These are phyloP conservation scores for Metschnikowia baotianmanensis DNA, from an alignment of 805 yeast genomes.

Conservation along the genomic window DNA sequence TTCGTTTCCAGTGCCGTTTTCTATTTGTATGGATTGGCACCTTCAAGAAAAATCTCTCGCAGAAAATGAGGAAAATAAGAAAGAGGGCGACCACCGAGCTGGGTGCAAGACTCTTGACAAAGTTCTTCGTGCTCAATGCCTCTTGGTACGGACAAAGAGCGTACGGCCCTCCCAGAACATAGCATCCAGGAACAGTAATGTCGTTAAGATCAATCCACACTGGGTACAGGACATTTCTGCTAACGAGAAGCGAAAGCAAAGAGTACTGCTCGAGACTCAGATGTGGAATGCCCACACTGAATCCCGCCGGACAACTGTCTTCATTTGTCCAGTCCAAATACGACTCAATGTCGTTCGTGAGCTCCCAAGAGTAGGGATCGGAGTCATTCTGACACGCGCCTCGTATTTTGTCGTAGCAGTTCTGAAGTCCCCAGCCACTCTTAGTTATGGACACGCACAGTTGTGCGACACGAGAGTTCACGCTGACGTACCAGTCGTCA, in stretches of 20 bases:
- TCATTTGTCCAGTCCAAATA: constrained; percentile 47
- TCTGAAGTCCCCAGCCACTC: constrained; percentile 61
- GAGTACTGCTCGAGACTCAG: constrained; percentile 37
- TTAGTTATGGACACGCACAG: constrained; percentile 41
- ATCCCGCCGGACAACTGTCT: constrained; percentile 34
- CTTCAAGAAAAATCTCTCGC: constrained; percentile 51
- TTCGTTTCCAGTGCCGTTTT: constrained; percentile 60
- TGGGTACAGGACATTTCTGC: constrained; percentile 28
- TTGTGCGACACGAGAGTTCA: constrained; percentile 24
- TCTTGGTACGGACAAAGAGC: constrained; percentile 76
- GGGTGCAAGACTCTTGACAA: constrained; percentile 64
- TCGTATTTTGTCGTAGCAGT: constrained; percentile 56
- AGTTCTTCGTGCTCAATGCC: constrained; percentile 51
- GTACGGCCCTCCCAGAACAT: constrained; percentile 81
- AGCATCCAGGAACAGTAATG: constrained; percentile 68
- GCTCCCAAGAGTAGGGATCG: constrained; percentile 44
- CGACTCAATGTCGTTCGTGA: constrained; percentile 20
- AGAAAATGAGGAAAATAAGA: constrained; percentile 48
- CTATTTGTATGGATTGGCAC: constrained; percentile 73
- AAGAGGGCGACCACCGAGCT: constrained; percentile 57
- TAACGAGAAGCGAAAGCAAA: constrained; percentile 27
- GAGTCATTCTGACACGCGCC: constrained; percentile 54
- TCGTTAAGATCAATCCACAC: constrained; percentile 86
- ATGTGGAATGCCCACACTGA: constrained; percentile 30
- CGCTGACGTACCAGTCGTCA: constrained; percentile 11